Base-by-base conservation (phyloP, 805 yeast species). In the Candida xiaguanensis region DNA sequence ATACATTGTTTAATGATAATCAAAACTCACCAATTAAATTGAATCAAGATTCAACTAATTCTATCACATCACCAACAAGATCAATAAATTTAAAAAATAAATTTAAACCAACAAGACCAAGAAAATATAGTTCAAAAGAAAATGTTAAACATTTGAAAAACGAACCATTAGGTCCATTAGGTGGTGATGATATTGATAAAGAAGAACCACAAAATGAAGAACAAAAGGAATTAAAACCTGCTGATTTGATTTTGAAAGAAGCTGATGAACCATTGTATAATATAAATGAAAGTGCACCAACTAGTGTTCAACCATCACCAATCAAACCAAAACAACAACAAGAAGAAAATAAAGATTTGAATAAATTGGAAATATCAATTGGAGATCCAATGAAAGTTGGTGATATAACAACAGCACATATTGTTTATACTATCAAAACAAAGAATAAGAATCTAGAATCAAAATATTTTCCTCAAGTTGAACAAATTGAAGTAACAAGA, bases 361-460 rank as follows among this genome's bases (percentile, higher is more conserved):
- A 60, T 29, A 58, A 63, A 13, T 72, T 85, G 44, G 79, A 75
- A 3, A 82, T 90, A 26, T 61, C 79, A 1, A 95, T 90, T 9
- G 91, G 91, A 2, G 96, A 90, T 58, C 98, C 98, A 0, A 74
- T 80, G 49, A 88, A 86, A 56, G 90, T 93, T 4, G 96, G 96
- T 3, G 99, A 93, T 47, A 63, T 90, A 32, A 80, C 98, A 0
- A 77, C 82, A 30, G 85, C 95, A 1, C 96, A 93, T 58, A 85
- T 91, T 2, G 95, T 85, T 5, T 93, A 91, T 59, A 76, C 84
- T 2, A 86, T 93, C 16, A 75, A 74, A 24, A 78, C 95, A 12
- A 72, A 61, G 36, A 74, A 86, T 7, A 67, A 70, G 36, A 72
- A 75, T 9, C 59, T 61, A 1, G 49, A 64, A 3, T 45, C 67